Conservation (phyloP, 2,329 filamentous ascomycete genomes). For the Aspergillus felis region DNA sequence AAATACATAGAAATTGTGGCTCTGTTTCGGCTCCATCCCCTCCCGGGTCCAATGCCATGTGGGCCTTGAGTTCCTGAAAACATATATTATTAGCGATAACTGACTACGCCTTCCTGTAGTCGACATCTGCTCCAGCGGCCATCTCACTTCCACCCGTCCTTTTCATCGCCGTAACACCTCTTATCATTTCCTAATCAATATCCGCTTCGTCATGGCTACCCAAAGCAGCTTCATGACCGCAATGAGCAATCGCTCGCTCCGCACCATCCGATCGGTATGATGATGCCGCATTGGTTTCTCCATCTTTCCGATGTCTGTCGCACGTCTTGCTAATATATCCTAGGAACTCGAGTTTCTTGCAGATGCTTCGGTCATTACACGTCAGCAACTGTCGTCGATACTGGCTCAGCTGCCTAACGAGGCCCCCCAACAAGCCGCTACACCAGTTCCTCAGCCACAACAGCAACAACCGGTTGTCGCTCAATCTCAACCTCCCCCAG, state of each 20-base stretch:
- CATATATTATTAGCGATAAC: neutral
- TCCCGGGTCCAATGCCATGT: neutral
- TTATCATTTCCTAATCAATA: neutral
- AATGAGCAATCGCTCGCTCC: conserved; percentile 77
- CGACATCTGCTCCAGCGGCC: neutral
- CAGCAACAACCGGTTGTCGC: conserved; percentile 23
- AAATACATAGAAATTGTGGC: neutral
- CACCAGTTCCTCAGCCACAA: conserved; percentile 14
- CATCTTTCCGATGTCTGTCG: neutral
- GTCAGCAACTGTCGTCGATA: conserved; percentile 71
- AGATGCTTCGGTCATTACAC: conserved; percentile 74
- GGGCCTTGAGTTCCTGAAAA: neutral
- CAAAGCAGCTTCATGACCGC: conserved; percentile 43
- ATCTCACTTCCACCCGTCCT: neutral
- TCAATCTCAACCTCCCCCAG: conserved; percentile 29
- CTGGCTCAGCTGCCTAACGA: conserved; percentile 65
- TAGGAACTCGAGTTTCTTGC: conserved; percentile 89
- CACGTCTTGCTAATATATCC: conserved; percentile 4
- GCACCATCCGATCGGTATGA: conserved; percentile 78
- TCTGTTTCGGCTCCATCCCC: neutral
- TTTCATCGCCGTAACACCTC: conserved; percentile 1
- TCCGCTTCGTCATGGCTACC: conserved; percentile 26
- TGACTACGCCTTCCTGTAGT: neutral
- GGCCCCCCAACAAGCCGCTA: conserved; percentile 17
- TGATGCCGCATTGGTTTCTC: neutral